Evolutionary conservation across 2,329 filamentous ascomycete species (phyloP), one percentile per base, ranked within the genome.

Genomic region (Fusarium foetens): DNA sequence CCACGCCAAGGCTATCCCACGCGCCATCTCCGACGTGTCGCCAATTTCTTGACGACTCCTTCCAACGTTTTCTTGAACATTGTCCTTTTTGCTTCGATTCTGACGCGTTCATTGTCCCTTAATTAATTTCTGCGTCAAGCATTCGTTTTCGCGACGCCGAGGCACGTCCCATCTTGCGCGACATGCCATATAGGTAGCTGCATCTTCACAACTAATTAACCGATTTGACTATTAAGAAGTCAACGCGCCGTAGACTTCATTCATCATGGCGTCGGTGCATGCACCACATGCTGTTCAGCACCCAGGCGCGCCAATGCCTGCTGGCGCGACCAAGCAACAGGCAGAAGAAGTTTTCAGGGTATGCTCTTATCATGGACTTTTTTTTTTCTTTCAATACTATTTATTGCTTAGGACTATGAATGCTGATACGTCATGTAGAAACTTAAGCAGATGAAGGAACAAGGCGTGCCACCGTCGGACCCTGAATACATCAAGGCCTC

Each of bases 401-500:
- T 29, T 6, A 33, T 51, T 25, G 17, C 51, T 46, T 29, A 5
- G 55, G 27, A 51, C 57, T 35, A 8, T 29, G n/a, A n/a, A 63
- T 74, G 62, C 74, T 77, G 62, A 75, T 69, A 13, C 43, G 23
- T 57, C 17, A 31, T 60, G 51, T 77, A 98, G 95, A 94, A 94
- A 88, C 96, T 93, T 74, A 92, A 93, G 79, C 90, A 93, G 81
- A 94, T 98, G 93, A 96, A 95, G 83, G 89, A 93, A 62, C 88
- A 92, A 77, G 95, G 95, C 75, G 92, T 97, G 29, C 90, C 93
- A 43, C 88, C 91, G 63, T 92, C 88, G 63, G 94, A 98, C 78
- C 95, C 95, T 49, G 95, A 98, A 80, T 95, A 92, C 78, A 88
- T 95, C 77, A 97, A 96, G 83, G 89, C 91, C 36, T 91, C 94